Evolutionary conservation across 208 protist genomes (phyloP).

Genomic region (Leishmania turanica): DNA sequence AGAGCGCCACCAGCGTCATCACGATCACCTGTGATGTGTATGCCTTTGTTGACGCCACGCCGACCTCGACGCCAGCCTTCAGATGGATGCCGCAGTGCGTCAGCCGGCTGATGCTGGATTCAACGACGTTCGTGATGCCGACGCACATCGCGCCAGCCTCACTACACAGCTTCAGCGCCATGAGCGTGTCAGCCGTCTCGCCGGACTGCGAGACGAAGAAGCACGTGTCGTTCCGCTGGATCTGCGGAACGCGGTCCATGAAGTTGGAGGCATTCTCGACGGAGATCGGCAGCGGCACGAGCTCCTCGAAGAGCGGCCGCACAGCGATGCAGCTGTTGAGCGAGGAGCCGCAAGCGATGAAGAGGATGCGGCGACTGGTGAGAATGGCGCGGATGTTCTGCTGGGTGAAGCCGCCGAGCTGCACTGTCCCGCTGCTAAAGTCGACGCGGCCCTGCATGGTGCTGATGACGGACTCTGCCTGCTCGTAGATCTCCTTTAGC

Average conservation of each 20-base stretch:
- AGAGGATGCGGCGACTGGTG: slow-evolving; percentile 77
- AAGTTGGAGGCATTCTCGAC: slow-evolving; percentile 95
- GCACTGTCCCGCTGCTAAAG: slow-evolving; percentile 60
- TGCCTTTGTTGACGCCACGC: slow-evolving; percentile 97
- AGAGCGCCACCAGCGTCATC: slow-evolving; percentile 90
- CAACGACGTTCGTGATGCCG: slow-evolving; percentile 95
- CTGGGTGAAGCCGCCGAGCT: slow-evolving; percentile 87
- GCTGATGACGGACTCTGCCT: slow-evolving; percentile 91
- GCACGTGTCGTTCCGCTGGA: slow-evolving; percentile 87
- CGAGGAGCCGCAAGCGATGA: slow-evolving; percentile 96
- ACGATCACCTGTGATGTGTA: slow-evolving; percentile 96
- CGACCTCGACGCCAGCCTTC: slow-evolving; percentile 94
- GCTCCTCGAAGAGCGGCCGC: slow-evolving; percentile 91
- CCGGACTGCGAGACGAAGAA: slow-evolving; percentile 95
- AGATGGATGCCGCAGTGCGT: slow-evolving; percentile 89
- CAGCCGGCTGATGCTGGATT: slow-evolving; percentile 87
- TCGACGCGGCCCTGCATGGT: slow-evolving; percentile 94
- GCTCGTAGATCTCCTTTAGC: slow-evolving; percentile 98
- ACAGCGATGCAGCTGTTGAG: slow-evolving; percentile 92
- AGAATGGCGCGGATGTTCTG: slow-evolving; percentile 48
- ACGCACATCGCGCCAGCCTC: slow-evolving; percentile 72
- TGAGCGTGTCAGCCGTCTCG: slow-evolving; percentile 95
- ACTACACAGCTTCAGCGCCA: slow-evolving; percentile 87
- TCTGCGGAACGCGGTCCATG: slow-evolving; percentile 76
- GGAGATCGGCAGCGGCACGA: slow-evolving; percentile 83